Conservation (phyloP, 164 flowering plant species). For the Tetrastigma voinierianum region DNA sequence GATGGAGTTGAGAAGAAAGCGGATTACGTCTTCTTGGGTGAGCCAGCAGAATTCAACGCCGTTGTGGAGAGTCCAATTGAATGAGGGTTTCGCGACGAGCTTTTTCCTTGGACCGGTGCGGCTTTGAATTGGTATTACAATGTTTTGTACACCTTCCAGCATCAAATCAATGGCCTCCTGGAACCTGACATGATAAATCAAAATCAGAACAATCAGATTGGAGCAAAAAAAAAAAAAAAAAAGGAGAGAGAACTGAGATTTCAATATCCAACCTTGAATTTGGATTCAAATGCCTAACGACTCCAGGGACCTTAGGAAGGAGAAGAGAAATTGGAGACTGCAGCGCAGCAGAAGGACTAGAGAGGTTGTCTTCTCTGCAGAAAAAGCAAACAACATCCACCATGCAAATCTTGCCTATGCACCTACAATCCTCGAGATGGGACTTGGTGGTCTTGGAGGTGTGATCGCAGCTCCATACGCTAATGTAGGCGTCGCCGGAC, state of each 20-base stretch:
- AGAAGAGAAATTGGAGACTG: conserved; percentile 38
- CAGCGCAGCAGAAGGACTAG: conserved; percentile 30
- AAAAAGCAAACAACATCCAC: conserved; percentile 48
- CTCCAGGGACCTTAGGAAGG: conserved; percentile 18
- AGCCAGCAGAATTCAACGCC: conserved; percentile 48
- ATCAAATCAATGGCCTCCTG: conserved; percentile 76
- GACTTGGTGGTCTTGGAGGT: not conserved
- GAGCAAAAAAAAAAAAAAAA: not conserved
- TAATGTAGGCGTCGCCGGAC: conserved; percentile 33
- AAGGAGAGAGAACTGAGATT: no score
- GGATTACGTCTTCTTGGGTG: conserved; percentile 51
- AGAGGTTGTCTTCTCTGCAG: conserved; percentile 36
- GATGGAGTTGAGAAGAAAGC: conserved; percentile 50
- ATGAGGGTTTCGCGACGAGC: conserved; percentile 22
- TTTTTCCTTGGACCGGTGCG: conserved; percentile 29
- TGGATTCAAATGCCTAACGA: conserved; percentile 46
- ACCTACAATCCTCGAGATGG: conserved; percentile 17
- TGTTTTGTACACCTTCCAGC: conserved; percentile 70
- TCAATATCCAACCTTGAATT: conserved; percentile 36
- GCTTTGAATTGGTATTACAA: conserved; percentile 57
- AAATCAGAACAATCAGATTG: not conserved
- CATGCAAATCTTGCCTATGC: conserved; percentile 51
- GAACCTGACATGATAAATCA: conserved; percentile 38
- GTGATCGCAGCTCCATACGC: conserved; percentile 44
- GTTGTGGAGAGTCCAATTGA: conserved; percentile 26